Conservation (phyloP, 805 yeast genomes). For the Schwanniomyces vanrijiae region DNA sequence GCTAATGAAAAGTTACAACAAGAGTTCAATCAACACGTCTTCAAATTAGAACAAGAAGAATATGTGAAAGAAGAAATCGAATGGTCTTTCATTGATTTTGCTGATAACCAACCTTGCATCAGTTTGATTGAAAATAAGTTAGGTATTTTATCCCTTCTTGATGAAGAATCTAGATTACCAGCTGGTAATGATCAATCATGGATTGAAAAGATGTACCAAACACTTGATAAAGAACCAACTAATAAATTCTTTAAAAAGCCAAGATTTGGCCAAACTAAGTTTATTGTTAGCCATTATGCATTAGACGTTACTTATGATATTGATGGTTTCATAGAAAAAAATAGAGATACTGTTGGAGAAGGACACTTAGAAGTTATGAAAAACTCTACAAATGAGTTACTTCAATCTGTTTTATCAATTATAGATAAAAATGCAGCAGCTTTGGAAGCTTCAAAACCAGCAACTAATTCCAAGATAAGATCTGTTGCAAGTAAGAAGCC, state of each 20-base stretch:
- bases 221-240: constrained; percentile 76
- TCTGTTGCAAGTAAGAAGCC: constrained; percentile 69
- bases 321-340: constrained; percentile 95
- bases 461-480: constrained; percentile 34
- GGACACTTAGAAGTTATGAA: constrained; percentile 87
- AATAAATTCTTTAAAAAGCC: constrained; percentile 85
- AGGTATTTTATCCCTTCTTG: constrained; percentile 85
- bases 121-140: constrained; percentile 84
- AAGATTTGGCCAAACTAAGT: constrained; percentile 88
- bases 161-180: constrained; percentile 94
- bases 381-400: constrained; percentile 63
- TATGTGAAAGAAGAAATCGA: constrained; percentile 88
- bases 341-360: constrained; percentile 96
- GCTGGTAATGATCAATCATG: constrained; percentile 91
- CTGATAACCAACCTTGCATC: constrained; percentile 97
- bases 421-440: constrained; percentile 60
- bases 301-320: constrained; percentile 88
- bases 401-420: constrained; percentile 62
- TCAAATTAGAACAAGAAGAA: constrained; percentile 95
- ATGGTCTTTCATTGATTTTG: constrained; percentile 94
- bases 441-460: constrained; percentile 37
- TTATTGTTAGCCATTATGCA: constrained; percentile 91
- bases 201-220: constrained; percentile 86
- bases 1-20: constrained; percentile 97
- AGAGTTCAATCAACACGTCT: constrained; percentile 95